Base-by-base conservation (phyloP, 2,329 filamentous ascomycete species). In the Purpureocillium lavendulum region DNA sequence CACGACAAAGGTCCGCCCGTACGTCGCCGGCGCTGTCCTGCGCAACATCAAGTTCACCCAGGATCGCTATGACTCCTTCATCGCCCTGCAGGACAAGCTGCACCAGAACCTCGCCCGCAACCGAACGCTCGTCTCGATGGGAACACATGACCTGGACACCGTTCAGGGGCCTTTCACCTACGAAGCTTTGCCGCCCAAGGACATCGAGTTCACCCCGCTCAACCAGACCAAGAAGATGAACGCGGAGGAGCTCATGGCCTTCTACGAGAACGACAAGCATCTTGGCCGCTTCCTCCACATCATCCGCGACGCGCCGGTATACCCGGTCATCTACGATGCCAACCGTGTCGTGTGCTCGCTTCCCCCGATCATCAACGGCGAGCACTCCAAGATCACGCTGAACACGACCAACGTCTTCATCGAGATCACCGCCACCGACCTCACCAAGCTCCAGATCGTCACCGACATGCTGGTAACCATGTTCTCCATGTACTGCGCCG, bases 121-220 rank as follows among this genome's bases (percentile, higher is more conserved):
- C 64, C 74, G 92, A 54, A 96, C 90, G 1, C 69, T 98, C 35
- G 90, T 96, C n/a, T 85, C 90, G 16, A 96, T 98, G 57, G 92
- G 92, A 52, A 98, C 92, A 4, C 92, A 98, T 64, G 90, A 98
- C 60, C 71, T 97, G 47, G 89, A 97, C 59, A 96, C 87, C 14
- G 71, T 98, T 52, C 71, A 94, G 63, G 92, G 89, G 0, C 92
- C 92, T 35, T 98, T 98, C 75, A 89, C 87, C 41, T 98, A 98
- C 58, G 90, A 97, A 65, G 92, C 92, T 14, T 75, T 90, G 26
- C 72, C 84, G 35, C 92, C 92, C n/a, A 82, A 88, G 62, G 80
- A 96, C 51, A 94, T 98, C 66, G 82, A 82, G 54, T 98, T 98
- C 63, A 69, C 72, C 14, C 92, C 92, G 16, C 69, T 98, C 48